Conservation (phyloP, 441 rosid species). For the Croton setiger region DNA sequence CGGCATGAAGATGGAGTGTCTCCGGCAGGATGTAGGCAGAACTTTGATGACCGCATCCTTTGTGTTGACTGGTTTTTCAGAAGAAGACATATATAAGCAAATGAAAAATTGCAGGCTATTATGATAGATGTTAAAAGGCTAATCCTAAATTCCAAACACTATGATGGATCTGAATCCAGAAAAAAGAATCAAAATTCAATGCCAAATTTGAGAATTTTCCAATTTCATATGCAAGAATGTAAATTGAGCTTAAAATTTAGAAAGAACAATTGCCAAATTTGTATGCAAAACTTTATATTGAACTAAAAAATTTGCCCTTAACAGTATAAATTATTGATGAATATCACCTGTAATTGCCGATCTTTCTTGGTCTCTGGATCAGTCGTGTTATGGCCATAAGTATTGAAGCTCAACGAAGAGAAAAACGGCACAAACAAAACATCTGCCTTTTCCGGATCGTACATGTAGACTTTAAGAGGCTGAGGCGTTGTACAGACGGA, state of each 20-base stretch:
- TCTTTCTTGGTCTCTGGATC: constrained; percentile 87
- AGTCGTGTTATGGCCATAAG: constrained; percentile 83
- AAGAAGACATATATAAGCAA: constrained; percentile 16
- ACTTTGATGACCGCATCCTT: constrained; percentile 91
- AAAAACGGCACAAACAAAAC: constrained; percentile 88
- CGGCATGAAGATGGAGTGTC: constrained; percentile 98
- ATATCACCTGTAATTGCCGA: constrained; percentile 73
- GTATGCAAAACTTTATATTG: not conserved
- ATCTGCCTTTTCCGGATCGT: constrained; percentile 86
- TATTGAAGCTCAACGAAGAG: constrained; percentile 81
- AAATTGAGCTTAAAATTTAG: too few relatives aligned
- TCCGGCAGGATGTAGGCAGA: constrained; percentile 92
- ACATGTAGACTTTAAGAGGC: constrained; percentile 79
- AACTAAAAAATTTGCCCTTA: not conserved
- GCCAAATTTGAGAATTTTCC: too few relatives aligned
- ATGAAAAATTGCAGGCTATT: not conserved
- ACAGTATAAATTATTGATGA: not conserved
- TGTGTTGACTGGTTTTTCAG: constrained; percentile 55
- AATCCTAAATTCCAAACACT: too few relatives aligned
- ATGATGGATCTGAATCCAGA: too few relatives aligned
- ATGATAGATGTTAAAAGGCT: not conserved
- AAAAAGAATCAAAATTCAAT: too few relatives aligned
- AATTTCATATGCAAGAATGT: too few relatives aligned
- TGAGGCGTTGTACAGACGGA: constrained; percentile 27
- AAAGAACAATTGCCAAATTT: too few relatives aligned